Evolutionary conservation across 192 early-diverging fungal species (phyloP).

Genomic region (Geranomyces variabilis): DNA sequence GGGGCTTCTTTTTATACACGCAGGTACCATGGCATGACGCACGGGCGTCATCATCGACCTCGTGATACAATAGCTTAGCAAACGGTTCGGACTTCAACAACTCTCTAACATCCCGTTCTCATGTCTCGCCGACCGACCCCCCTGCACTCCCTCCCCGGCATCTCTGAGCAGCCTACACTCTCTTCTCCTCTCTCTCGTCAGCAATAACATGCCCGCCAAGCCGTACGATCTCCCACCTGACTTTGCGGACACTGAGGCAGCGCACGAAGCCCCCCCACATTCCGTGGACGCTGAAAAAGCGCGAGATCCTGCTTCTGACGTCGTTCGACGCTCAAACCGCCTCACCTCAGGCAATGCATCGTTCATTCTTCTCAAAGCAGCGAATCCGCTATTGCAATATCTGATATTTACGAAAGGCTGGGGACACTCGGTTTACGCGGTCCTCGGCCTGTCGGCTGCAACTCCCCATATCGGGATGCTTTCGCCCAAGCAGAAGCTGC

Average conservation of each 20-base stretch:
- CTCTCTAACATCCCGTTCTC: too few species aligned
- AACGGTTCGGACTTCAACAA: too few species aligned
- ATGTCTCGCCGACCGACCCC: too few species aligned
- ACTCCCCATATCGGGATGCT: constrained; percentile 24
- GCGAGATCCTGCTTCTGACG: background rate
- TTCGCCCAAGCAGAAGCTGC: constrained; percentile 27
- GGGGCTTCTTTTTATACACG: too few species aligned
- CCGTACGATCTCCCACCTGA: background rate
- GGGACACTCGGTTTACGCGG: constrained; percentile 5
- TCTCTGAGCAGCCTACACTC: too few species aligned
- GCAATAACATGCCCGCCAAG: constrained; percentile 4
- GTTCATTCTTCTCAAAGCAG: constrained; percentile 16
- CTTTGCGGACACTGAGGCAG: background rate
- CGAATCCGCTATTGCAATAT: constrained; percentile 31
- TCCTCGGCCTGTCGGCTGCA: constrained; percentile 8
- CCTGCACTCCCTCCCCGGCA: too few species aligned
- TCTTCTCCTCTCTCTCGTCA: too few species aligned
- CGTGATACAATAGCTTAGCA: too few species aligned
- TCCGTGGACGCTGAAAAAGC: background rate
- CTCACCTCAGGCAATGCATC: background rate
- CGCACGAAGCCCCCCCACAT: too few species aligned
- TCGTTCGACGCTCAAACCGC: background rate
- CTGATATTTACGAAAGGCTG: constrained; percentile 30
- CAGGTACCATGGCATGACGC: too few species aligned
- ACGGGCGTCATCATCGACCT: too few species aligned